Base-by-base conservation (phyloP, 345 rosid species). In the Hibiscus tridactylites region DNA sequence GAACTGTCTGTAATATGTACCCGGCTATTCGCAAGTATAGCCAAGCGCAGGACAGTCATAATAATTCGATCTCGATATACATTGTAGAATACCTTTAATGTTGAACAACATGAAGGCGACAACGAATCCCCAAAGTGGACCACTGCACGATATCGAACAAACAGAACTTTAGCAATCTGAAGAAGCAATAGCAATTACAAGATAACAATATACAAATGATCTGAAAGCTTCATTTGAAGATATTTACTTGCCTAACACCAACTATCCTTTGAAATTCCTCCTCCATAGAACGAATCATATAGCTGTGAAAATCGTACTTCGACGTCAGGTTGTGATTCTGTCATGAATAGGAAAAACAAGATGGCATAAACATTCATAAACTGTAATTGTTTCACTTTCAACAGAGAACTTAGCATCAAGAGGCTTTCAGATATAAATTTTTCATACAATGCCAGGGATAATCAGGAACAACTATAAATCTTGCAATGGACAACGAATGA, bases 211-310 rank as follows among this genome's bases (percentile, higher is more conserved):
- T 11, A 68, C 29, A 4, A 49, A 39, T 4, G 19, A 9, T 42
- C 33, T 16, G 62, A 58, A 67, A 75, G 33, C 4, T 26, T 79
- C 19, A 3, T 26, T 19, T 29, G 67, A 49, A 37, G 73, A 69
- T 28, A 67, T 50, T 37, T 73, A 28, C 81, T 76, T 80, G 89
- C 99, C 97, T 91, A 65, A 94, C 99, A 77, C 99, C 97, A 74
- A 94, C 99, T 52, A 90, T 94, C 71, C 82, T 87, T 68, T 88
- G 96, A 81, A 94, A 91, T 79, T 94, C 97, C 82, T 94, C 99
- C 80, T 94, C 99, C 99, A 90, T 94, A 63, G 99, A 88, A 59
- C 99, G 96, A 71, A 94, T 86, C 99, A 94, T 91, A 70, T 94
- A 94, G 85, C 99, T 85, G 74, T 91, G 97, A 78, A 94, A 94